Evolutionary conservation across 2,329 filamentous ascomycete species (phyloP), one percentile per base, ranked within the genome.

Genomic region (Tolypocladium nubicola): DNA sequence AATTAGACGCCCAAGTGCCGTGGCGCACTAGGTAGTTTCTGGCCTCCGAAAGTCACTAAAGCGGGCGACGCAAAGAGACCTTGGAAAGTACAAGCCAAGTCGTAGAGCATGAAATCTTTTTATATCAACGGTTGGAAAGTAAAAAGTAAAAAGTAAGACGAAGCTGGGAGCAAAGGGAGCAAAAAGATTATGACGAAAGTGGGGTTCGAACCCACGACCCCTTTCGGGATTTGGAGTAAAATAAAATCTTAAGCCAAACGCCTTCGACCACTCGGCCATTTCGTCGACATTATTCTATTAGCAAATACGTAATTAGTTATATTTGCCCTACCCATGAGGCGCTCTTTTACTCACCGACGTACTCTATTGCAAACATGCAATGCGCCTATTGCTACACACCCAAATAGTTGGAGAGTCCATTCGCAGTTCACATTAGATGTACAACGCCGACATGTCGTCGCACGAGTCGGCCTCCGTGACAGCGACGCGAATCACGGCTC

Each of bases 191-290:
- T 53, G 30, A 53, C 50, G 50, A 53, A 53, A 37, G 50, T 53
- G 50, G 50, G 50, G 50, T 53, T 37, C 50, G 50, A 52, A 53
- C 50, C 50, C 50, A 53, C 30, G 50, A 53, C 50, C 50, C 50
- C 37, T 37, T 53, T 23, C 50, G 50, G 50, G 30, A 53, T 53
- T 53, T 53, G 50, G 50, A 37, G 16, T 37, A 37, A 53, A 47
- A 26, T 53, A 16, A 53, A 21, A 23, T 21, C 50, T 37, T 53
- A 37, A 53, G 30, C 50, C 50, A 53, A 53, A 53, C 50, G 50
- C 30, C 50, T 37, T 53, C 41, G 37, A 53, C 50, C 50, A 53
- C 50, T 37, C 50, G 30, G 50, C 50, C 50, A 53, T 53, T 53
- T 53, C 30, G 50, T 53, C 50, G 30, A 35, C 30, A 47, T 47